Conservation (phyloP, 306 rosid species). For the Ammopiptanthus mongolicus region DNA sequence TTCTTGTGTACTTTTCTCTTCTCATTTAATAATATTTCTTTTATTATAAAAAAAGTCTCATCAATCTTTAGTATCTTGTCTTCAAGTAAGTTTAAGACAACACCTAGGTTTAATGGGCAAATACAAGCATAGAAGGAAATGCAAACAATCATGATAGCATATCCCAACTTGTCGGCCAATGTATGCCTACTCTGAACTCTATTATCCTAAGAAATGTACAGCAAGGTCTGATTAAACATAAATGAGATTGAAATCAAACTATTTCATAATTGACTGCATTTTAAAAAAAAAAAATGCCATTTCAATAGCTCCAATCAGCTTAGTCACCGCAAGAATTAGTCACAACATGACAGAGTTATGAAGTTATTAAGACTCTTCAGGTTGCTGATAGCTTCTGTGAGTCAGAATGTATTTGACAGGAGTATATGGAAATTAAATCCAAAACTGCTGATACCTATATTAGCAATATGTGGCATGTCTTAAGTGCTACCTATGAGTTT, state of each 20-base stretch:
- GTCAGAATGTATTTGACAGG: neutral
- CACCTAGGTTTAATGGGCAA: too few species aligned
- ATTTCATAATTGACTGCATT: neutral
- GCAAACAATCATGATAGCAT: neutral
- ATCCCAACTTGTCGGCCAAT: neutral
- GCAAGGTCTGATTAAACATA: neutral
- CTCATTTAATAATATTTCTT: too few species aligned
- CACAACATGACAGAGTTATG: neutral
- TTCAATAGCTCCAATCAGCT: neutral
- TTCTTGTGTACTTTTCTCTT: too few species aligned
- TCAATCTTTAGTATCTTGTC: too few species aligned
- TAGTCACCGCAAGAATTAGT: too few species aligned
- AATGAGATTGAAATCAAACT: neutral
- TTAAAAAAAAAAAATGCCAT: neutral
- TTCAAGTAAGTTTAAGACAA: too few species aligned
- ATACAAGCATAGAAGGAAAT: too few species aligned
- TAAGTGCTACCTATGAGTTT: neutral
- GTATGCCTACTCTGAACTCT: neutral
- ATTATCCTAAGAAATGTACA: neutral
- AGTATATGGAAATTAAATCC: neutral
- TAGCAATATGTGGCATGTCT: neutral
- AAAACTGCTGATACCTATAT: neutral
- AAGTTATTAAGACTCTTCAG: neutral
- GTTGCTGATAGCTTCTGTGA: conserved; percentile 4
- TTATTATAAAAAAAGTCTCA: too few species aligned